phyloP scores from a whole-genome alignment of 495 filamentous ascomycete genomes.

The Ascodesmis nigricans region DNA sequence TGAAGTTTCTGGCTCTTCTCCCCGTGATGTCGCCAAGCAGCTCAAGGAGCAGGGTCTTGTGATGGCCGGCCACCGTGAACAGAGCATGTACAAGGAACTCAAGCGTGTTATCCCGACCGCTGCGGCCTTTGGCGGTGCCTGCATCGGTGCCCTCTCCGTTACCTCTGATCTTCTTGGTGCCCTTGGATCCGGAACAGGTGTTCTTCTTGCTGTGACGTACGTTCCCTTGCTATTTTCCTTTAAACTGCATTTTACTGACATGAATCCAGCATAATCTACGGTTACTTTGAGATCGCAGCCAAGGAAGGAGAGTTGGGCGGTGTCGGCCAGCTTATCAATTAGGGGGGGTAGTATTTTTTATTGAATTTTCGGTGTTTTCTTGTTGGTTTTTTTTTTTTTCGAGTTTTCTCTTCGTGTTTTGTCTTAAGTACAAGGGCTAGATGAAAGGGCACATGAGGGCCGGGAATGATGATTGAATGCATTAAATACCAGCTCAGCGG shows the following conservation, averaged over 20 bases:
- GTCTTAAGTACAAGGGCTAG: too few relatives aligned
- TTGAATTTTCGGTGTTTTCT: too few relatives aligned
- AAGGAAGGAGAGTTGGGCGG: slow-evolving; percentile 90
- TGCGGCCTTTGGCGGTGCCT: slow-evolving; percentile 94
- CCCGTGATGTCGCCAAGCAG: slow-evolving; percentile 97
- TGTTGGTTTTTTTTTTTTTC: too few relatives aligned
- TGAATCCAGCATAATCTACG: slow-evolving; percentile 71
- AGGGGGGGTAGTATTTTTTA: too few relatives aligned
- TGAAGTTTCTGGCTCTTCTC: slow-evolving; percentile 92
- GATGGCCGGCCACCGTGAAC: slow-evolving; percentile 98
- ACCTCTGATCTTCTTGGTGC: slow-evolving; percentile 89
- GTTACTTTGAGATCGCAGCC: slow-evolving; percentile 97
- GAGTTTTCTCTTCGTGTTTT: too few relatives aligned
- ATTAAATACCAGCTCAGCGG: too few relatives aligned
- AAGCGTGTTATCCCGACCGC: slow-evolving; percentile 98
- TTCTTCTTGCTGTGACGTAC: slow-evolving; percentile 95
- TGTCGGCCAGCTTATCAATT: slow-evolving; percentile 20
- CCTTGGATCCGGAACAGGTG: slow-evolving; percentile 91
- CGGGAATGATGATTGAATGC: too few relatives aligned
- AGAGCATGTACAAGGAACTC: slow-evolving; percentile 99
- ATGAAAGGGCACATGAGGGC: too few relatives aligned
- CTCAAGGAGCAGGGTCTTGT: slow-evolving; percentile 98
- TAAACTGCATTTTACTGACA: neutral
- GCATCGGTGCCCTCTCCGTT: slow-evolving; percentile 93
- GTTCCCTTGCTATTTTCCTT: slow-evolving; percentile 24